These are phyloP conservation scores for Lecanoromycetidae sp. DNA, from an alignment of 2,329 filamentous ascomycete species.

Conservation along the genomic window DNA sequence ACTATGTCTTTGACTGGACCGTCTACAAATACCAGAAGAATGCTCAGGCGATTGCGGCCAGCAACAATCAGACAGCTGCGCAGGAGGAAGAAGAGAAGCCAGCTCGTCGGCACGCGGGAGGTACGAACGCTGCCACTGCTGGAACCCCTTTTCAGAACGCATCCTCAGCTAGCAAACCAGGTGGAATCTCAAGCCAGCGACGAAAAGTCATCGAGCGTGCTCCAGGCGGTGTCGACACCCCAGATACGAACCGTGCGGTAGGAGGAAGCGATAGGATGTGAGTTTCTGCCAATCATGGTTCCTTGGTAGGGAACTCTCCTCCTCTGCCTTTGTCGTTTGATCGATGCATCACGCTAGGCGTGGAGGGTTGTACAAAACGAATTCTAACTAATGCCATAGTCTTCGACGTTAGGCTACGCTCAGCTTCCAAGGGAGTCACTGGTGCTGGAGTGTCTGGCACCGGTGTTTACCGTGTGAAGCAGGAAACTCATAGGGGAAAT, in stretches of 20 bases:
- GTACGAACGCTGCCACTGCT: constrained; percentile 43
- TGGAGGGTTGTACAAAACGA: constrained; percentile 58
- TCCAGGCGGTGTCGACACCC: constrained; percentile 48
- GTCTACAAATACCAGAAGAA: constrained; percentile 99
- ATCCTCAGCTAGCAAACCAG: constrained; percentile 55
- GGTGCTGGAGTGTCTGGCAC: constrained; percentile 32
- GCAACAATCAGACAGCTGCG: constrained; percentile 50
- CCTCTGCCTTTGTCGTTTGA: constrained; percentile 70
- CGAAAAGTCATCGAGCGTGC: constrained; percentile 71
- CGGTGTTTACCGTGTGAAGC: constrained; percentile 40
- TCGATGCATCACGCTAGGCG: constrained; percentile 56
- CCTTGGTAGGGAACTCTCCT: constrained; percentile 82
- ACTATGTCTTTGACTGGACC: constrained; percentile 99
- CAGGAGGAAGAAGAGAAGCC: constrained; percentile 67
- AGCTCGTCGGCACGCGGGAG: constrained; percentile 52
- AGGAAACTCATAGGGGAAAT: constrained; percentile 38
- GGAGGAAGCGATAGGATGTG: constrained; percentile 89
- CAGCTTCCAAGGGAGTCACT: constrained; percentile 60
- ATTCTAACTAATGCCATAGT: constrained; percentile 68
- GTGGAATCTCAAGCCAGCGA: constrained; percentile 61
- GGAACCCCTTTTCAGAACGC: constrained; percentile 41
- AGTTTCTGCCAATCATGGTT: constrained; percentile 59
- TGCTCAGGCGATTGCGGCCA: constrained; percentile 80
- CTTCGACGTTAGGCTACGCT: constrained; percentile 76
- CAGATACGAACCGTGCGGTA: constrained; percentile 62